These are phyloP conservation scores for Zygosaccharomyces pseudobailii DNA, from an alignment of 1,139 yeast species.

Conservation along the genomic window DNA sequence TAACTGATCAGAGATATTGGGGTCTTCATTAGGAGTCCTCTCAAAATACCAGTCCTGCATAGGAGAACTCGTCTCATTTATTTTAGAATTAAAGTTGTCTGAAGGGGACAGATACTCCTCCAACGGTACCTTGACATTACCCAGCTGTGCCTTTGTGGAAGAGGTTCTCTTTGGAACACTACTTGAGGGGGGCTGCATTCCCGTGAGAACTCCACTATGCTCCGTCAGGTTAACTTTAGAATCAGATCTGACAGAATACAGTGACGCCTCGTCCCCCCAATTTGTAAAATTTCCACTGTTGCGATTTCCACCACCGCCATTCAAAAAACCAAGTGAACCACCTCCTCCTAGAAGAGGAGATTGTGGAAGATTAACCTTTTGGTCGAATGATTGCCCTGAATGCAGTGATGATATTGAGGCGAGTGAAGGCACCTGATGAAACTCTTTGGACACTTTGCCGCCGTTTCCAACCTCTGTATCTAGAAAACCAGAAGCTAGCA, in stretches of 20 bases:
- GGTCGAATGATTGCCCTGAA: slow-evolving; percentile 31
- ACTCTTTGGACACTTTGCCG: slow-evolving; percentile 31
- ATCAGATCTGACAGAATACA: slow-evolving; percentile 25
- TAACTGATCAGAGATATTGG: neutral
- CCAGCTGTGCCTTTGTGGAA: slow-evolving; percentile 35
- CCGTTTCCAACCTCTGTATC: slow-evolving; percentile 12
- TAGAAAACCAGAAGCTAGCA: slow-evolving; percentile 3
- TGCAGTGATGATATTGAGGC: slow-evolving; percentile 31
- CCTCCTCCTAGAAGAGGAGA: slow-evolving; percentile 23
- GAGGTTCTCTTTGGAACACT: slow-evolving; percentile 28
- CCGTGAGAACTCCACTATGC: neutral
- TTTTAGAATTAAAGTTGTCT: slow-evolving; percentile 29
- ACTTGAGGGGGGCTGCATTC: slow-evolving; percentile 12
- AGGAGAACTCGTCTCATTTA: slow-evolving; percentile 23
- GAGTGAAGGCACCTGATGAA: slow-evolving; percentile 27
- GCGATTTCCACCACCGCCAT: slow-evolving; percentile 8
- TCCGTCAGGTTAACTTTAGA: slow-evolving; percentile 15
- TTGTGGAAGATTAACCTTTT: slow-evolving; percentile 26
- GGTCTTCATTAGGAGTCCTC: slow-evolving; percentile 2
- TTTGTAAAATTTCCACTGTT: slow-evolving; percentile 3
- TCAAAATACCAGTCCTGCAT: slow-evolving; percentile 19
- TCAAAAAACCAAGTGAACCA: slow-evolving; percentile 5
- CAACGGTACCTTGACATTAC: slow-evolving; percentile 43
- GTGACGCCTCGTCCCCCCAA: slow-evolving; percentile 4
- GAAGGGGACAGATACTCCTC: slow-evolving; percentile 40